Conservation (phyloP, 306 rosid species). For the Corylus heterophylla region DNA sequence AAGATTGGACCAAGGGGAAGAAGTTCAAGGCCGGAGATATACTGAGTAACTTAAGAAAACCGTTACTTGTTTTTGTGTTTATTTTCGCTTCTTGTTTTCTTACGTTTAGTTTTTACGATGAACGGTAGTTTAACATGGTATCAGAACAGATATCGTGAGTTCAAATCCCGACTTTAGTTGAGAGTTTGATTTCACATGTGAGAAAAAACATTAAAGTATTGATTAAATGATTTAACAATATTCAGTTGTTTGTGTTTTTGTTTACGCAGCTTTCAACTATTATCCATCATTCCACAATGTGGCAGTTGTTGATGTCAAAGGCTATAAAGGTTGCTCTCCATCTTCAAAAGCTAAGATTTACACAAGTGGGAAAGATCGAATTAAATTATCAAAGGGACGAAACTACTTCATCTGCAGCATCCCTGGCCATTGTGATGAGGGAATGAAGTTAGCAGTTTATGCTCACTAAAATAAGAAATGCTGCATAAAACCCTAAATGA, state of each 20-base stretch:
- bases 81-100: neutral
- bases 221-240: too few relatives aligned
- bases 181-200: too few relatives aligned
- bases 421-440: slow-evolving; percentile 20
- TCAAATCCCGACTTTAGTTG: too few relatives aligned
- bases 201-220: too few relatives aligned
- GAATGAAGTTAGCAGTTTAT: slow-evolving; percentile 10
- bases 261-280: slow-evolving; percentile 16
- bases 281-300: slow-evolving; percentile 13
- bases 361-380: slow-evolving; percentile 4
- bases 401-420: slow-evolving; percentile 24
- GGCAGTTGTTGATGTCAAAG: slow-evolving; percentile 10
- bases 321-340: slow-evolving; percentile 8
- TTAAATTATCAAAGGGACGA: slow-evolving; percentile 11
- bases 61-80: neutral
- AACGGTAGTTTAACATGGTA: too few relatives aligned
- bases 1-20: slow-evolving; percentile 24
- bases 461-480: neutral
- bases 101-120: neutral
- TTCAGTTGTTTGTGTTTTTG: too few relatives aligned
- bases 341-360: slow-evolving; percentile 5
- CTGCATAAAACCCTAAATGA: neutral
- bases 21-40: slow-evolving; percentile 22
- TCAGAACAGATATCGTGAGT: too few relatives aligned
- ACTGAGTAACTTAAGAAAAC: neutral